Conservation (phyloP, 140 eudicot species). For the Stevia rebaudiana region DNA sequence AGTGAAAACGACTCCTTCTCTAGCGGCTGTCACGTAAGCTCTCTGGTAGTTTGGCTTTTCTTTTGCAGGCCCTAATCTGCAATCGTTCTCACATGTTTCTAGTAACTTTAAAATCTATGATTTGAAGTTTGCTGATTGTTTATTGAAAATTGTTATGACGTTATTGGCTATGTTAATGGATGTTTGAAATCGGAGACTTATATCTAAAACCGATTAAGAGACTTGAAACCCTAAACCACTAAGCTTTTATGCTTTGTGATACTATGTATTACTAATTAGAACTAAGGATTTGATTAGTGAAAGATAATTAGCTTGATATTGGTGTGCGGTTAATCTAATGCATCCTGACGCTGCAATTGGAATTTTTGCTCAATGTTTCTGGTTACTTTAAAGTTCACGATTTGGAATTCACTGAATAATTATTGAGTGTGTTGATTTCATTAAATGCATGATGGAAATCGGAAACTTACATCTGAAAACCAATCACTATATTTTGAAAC, state of each 20-base stretch:
- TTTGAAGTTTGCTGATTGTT: neutral
- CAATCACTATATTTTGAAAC: neutral
- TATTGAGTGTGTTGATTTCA: neutral
- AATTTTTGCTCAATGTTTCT: neutral
- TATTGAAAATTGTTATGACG: neutral
- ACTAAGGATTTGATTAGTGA: neutral
- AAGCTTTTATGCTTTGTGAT: slow-evolving; percentile 8
- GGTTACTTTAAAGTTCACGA: slow-evolving; percentile 15
- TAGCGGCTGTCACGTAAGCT: slow-evolving; percentile 18
- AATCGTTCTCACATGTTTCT: slow-evolving; percentile 9
- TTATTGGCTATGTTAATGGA: neutral
- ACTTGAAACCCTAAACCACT: slow-evolving; percentile 18
- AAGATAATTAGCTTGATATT: neutral
- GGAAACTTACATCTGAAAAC: slow-evolving; percentile 10
- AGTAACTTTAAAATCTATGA: slow-evolving; percentile 13
- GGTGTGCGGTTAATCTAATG: neutral
- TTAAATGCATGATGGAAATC: slow-evolving; percentile 1
- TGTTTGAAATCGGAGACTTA: slow-evolving; percentile 13
- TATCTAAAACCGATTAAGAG: neutral
- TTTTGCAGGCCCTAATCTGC: slow-evolving; percentile 6
- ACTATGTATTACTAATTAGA: neutral
- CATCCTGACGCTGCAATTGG: neutral
- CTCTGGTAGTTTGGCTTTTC: neutral
- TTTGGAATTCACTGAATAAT: neutral
- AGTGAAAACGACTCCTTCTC: slow-evolving; percentile 4